Evolutionary conservation across 2,329 filamentous ascomycete genomes (phyloP).

Genomic region (Cladosporium velox): DNA sequence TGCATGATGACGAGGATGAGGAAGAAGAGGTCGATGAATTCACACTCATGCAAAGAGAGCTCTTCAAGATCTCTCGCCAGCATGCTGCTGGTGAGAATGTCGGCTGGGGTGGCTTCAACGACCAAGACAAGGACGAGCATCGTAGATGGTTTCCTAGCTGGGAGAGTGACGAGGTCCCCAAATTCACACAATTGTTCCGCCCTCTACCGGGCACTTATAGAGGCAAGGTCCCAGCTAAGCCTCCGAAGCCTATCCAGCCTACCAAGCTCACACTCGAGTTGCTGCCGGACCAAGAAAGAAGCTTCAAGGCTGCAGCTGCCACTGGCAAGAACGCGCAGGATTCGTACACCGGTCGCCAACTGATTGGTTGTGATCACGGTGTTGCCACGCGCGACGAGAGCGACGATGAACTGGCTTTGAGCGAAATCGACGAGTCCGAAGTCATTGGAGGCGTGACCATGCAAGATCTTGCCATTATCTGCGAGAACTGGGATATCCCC

Average conservation of each 20-base stretch:
- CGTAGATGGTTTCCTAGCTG: conserved; percentile 21
- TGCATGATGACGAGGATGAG: conserved; percentile 31
- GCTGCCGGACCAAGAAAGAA: conserved; percentile 80
- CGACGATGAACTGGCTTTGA: conserved; percentile 51
- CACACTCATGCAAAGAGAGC: conserved; percentile 32
- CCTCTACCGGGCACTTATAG: conserved; percentile 76
- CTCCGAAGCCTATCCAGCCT: conserved; percentile 77
- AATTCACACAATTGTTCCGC: conserved; percentile 81
- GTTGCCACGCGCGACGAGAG: conserved; percentile 53
- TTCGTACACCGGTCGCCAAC: conserved; percentile 42
- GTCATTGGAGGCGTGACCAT: conserved; percentile 73
- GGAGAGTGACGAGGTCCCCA: conserved; percentile 70
- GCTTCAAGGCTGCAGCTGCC: conserved; percentile 71
- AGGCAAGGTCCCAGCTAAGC: conserved; percentile 75
- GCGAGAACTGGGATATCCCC: conserved; percentile 78
- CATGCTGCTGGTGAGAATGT: conserved; percentile 30
- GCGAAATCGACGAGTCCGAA: conserved; percentile 61
- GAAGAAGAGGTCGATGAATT: conserved; percentile 32
- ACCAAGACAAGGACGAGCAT: conserved; percentile 33
- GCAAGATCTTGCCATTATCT: conserved; percentile 80
- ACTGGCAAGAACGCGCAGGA: conserved; percentile 45
- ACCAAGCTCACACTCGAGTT: conserved; percentile 88
- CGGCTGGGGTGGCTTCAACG: conserved; percentile 50
- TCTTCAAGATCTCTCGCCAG: conserved; percentile 35
- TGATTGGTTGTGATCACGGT: conserved; percentile 57